Evolutionary conservation across 1,284 basidiomycete species (phyloP), one percentile per base, ranked within the genome.

Genomic region (Ganoderma lingzhi): DNA sequence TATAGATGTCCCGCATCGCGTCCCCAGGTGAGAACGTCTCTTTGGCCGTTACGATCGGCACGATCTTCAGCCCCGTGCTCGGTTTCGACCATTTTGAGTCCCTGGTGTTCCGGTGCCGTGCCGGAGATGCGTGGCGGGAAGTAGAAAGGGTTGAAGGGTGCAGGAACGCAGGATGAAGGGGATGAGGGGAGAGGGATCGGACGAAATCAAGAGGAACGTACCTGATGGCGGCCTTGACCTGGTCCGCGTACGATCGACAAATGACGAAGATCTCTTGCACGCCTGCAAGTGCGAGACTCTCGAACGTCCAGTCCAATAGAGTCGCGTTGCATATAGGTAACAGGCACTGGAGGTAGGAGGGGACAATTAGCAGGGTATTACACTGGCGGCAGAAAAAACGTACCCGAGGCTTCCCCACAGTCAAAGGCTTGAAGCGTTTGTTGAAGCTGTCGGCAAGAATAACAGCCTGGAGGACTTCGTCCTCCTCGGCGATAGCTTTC

Each of bases 251-350:
- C 73, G 91, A 97, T 77, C 91, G 89, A 81, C 91, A 97, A 72
- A 99, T 92, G 66, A 99, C 93, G 81, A 98, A 97, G 71, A 98
- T 94, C 82, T 99, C 95, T 78, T 97, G 93, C 59, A 99, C 96
- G 65, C 96, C 96, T 42, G 96, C 95, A 23, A 96, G 85, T 41
- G 95, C 92, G 60, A 99, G 88, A 78, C 93, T 93, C 81, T 99
- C 97, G 72, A 99, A 92, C 2, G 97, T 98, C 96, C 97, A 99
- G 76, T 96, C 93, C 41, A 99, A 86, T 44, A 99, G 84, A 4
- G 97, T 94, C 1, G 94, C 93, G 79, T 97, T 97, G 82, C 96
- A 97, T 72, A 99, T 89, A 0, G 97, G 97, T 28, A 99, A 86
- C 12, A 99, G 87, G 82, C 95, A 97, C 95, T 96, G 76, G 72